Percentiles rank a stretch among this genome's conserved stretches.
phyloP scores from a whole-genome alignment of 2,329 filamentous ascomycete species.

The Sporothrix globosa region DNA sequence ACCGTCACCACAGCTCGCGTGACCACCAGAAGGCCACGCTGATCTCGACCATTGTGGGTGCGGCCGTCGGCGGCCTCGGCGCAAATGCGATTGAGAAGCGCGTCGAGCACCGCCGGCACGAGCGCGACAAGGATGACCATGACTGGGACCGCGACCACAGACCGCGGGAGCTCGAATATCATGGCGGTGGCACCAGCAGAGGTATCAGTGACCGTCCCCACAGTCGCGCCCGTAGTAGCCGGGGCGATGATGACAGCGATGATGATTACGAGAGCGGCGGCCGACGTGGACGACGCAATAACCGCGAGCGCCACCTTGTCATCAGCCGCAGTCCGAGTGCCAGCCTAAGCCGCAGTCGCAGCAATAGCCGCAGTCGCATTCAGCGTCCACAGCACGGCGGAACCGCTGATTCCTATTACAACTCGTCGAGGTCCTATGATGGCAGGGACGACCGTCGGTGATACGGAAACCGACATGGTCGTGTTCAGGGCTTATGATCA shows the following conservation, averaged over 20 bases:
- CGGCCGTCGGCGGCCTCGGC: slow-evolving; percentile 58
- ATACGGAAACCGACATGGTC: not conserved
- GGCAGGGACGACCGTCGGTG: slow-evolving; percentile 12
- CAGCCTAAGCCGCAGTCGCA: slow-evolving; percentile 29
- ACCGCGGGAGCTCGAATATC: slow-evolving; percentile 30
- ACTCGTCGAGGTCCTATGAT: slow-evolving; percentile 4
- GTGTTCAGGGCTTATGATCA: not conserved
- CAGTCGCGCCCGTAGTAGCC: not conserved
- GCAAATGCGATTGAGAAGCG: slow-evolving; percentile 55
- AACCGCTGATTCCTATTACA: slow-evolving; percentile 36
- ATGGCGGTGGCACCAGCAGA: slow-evolving; percentile 24
- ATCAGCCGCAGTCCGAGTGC: slow-evolving; percentile 32
- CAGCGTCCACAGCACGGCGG: slow-evolving; percentile 27
- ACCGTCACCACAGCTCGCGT: slow-evolving; percentile 39
- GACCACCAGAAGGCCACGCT: slow-evolving; percentile 42
- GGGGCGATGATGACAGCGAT: slow-evolving; percentile 31
- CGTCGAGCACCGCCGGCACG: slow-evolving; percentile 47
- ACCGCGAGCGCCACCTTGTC: slow-evolving; percentile 32
- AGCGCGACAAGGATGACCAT: slow-evolving; percentile 43
- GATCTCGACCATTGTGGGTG: slow-evolving; percentile 57
- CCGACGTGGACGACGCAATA: slow-evolving; percentile 37
- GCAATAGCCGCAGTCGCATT: slow-evolving; percentile 16
- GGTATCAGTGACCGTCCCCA: slow-evolving; percentile 25
- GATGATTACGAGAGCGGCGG: slow-evolving; percentile 7
- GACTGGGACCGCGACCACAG: slow-evolving; percentile 40